Base-by-base conservation (phyloP, 2,329 filamentous ascomycete species). In the Alternaria triticimaculans region DNA sequence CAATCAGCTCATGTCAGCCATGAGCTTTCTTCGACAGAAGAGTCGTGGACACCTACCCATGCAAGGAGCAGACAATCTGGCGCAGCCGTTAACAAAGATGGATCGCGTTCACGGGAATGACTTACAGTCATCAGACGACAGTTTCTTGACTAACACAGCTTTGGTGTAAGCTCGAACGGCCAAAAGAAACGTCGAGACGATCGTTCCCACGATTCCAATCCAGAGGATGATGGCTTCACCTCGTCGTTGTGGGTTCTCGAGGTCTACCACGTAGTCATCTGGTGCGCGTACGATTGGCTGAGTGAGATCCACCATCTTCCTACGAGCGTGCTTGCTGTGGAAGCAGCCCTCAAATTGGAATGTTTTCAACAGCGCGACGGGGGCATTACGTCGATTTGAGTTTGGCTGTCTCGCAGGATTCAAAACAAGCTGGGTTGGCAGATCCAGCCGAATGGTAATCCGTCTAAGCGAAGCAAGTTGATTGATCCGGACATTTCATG, bases 71-170 rank as follows among this genome's bases (percentile, higher is more conserved):
- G 21, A 5, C 21, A 48, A 23, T 21, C 21, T 48, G 23, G 23
- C 21, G 45, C 45, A 48, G 45, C 23, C 10, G 45, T 48, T 48
- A 48, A 23, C 5, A 15, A 25, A 6, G 23, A 25, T 48, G 21
- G 4, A 48, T 11, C 2, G 23, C 45, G 45, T 54, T n/a, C 3
- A 54, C 14, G 20, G 37, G 26, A 4, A 41, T 6, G 18, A 54
- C 71, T 18, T 53, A 75, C 73, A 65, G 63, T 76, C 74, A 48
- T 76, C 74, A 26, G 71, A 41, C 14, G 67, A 60, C 23, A 77
- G 45, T 5, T 61, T 68, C 14, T 64, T 63, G 10, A 64, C 65
- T 12, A 76, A 58, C 7, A 69, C 10, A 1, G 64, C 21, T 51
- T 76, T 76, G 3, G 68, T 67, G 56, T 77, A 76, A 11, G 74